Evolutionary conservation across 805 yeast genomes (phyloP), one percentile per base, ranked within the genome.

Genomic region (Kodamaea laetipori): DNA sequence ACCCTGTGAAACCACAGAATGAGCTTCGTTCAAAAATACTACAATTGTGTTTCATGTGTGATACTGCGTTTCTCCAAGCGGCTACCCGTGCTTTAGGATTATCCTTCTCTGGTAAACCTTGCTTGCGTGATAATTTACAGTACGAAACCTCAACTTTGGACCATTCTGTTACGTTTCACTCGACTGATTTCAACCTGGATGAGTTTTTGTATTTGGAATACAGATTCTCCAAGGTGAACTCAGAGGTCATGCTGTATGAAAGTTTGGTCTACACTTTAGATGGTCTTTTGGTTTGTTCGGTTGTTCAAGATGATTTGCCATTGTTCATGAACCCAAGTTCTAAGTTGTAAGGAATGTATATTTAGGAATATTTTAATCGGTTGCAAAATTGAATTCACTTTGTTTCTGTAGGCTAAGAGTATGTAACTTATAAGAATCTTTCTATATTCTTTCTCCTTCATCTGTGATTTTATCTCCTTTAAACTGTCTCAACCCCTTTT

Each of bases 121-220:
- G 16, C 6, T 7, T 15, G 16, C 31, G 37, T 17, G 19, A 23
- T 13, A 39, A 51, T 15, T 19, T 39, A 4, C 42, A 55, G 16
- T 67, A 61, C 46, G 68, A 68, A 54, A 53, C 70, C 30, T 71
- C 65, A 1, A 61, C 67, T 31, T 57, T 69, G 41, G 74, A 69
- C 48, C 74, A 69, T 47, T 39, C 64, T 3, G 52, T 69, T 4
- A 62, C 51, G 46, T 61, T 60, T 52, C 73, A 69, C 48, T 71
- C 65, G 45, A 51, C 41, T 4, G 58, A 68, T 37, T 67, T 63
- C 35, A 67, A 66, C 40, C 62, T 71, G 1, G 61, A 66, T 23
- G 50, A 58, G 31, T 69, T 67, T 67, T 37, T 68, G 53, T 69
- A 58, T 43, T 37, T 67, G 47, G 71, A 66, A 45, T 67, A 56